phyloP scores from a whole-genome alignment of 2,329 filamentous ascomycete species.

The Nothophoma quercina region DNA sequence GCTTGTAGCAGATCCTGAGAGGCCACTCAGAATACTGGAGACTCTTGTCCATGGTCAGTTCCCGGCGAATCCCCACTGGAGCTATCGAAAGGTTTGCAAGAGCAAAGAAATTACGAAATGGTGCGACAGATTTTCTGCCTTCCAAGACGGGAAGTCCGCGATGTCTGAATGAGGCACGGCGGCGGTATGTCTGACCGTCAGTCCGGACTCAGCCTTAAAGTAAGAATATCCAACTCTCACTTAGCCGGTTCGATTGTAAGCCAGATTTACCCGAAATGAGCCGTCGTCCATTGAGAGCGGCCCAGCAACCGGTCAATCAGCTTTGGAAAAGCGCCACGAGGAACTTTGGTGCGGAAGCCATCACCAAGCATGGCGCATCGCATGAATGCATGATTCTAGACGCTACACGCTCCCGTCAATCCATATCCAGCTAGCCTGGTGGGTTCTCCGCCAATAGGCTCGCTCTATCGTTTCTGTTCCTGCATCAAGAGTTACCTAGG shows the following conservation, averaged over 20 bases:
- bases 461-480: slow-evolving; percentile 25
- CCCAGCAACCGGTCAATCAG: slow-evolving; percentile 33
- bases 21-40: background rate
- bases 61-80: background rate
- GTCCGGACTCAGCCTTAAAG: slow-evolving; percentile 20
- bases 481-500: slow-evolving; percentile 23
- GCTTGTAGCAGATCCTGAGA: background rate
- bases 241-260: slow-evolving; percentile 2
- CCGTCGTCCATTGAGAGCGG: slow-evolving; percentile 11
- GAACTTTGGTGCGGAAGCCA: slow-evolving; percentile 24
- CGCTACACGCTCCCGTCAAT: slow-evolving; percentile 25
- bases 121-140: background rate
- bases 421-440: slow-evolving; percentile 26
- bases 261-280: slow-evolving; percentile 37
- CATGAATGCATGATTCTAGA: slow-evolving; percentile 20
- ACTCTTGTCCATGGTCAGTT: background rate
- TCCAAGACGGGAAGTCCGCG: background rate
- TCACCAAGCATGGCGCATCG: slow-evolving; percentile 29
- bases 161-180: background rate
- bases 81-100: background rate
- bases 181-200: slow-evolving; percentile 28
- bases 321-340: slow-evolving; percentile 25
- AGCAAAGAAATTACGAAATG: background rate
- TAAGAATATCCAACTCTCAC: slow-evolving; percentile 2
- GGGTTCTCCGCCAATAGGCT: slow-evolving; percentile 22